phyloP scores from a whole-genome alignment of 768 basidiomycete species.

The Naganishia randhawae region DNA sequence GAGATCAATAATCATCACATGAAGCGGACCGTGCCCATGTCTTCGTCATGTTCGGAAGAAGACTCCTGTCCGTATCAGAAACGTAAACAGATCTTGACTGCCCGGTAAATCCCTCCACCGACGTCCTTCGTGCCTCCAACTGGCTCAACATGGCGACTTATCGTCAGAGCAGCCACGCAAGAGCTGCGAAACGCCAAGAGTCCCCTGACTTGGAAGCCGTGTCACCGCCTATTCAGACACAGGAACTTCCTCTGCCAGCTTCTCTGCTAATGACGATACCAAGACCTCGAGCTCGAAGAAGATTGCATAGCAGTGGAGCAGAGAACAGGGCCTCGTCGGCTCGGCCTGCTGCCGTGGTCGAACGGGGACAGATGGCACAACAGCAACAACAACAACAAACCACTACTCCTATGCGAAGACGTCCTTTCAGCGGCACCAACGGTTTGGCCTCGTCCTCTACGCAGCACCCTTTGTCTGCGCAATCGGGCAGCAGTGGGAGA shows the following conservation, averaged over 20 bases:
- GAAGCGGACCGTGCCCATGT: not conserved
- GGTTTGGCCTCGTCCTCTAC: not conserved
- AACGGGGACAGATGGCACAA: not conserved
- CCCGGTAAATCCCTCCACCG: not conserved
- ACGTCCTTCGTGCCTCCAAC: not conserved
- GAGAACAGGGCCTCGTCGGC: not conserved
- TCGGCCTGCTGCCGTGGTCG: not conserved
- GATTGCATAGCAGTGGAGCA: not conserved
- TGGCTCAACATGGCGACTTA: not conserved
- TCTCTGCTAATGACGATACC: not conserved
- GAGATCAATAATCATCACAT: slow-evolving; percentile 4
- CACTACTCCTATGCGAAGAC: not conserved
- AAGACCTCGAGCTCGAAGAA: not conserved
- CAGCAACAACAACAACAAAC: not conserved
- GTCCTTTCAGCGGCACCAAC: not conserved
- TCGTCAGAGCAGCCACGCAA: not conserved
- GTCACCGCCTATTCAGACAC: not conserved
- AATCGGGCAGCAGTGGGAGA: no score
- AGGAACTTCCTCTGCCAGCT: not conserved
- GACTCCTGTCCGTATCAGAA: no score
- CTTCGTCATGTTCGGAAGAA: not conserved
- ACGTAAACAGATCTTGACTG: not conserved
- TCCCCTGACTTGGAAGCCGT: not conserved
- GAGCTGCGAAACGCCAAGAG: not conserved
- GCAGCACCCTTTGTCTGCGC: no score